Base-by-base conservation (phyloP, 306 rosid genomes). In the Mimosa pudica region DNA sequence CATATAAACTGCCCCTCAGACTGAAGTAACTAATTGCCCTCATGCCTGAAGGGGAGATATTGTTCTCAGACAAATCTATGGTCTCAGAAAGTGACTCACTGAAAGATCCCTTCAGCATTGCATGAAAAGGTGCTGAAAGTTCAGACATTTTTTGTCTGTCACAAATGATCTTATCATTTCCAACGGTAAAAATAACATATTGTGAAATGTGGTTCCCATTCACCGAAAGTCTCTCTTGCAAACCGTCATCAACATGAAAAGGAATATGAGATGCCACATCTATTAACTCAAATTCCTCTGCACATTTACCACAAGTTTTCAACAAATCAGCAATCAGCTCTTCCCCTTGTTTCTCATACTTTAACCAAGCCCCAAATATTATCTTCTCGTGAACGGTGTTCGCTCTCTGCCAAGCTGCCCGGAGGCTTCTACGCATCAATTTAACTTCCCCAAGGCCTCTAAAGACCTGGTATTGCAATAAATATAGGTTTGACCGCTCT, bases 21-120 rank as follows among this genome's bases (percentile, higher is more conserved):
- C 92, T 92, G 79, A 94, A 94, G 72, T 89, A 87, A 46, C 80
- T 88, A 79, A 94, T 87, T 76, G 83, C 90, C 84, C 87, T 89
- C 97, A 94, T 84, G 49, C 97, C 96, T 7, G 88, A 78, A 75
- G 94, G 85, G 52, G 96, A 92, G 77, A 94, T 84, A 74, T 88
- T 79, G 87, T 94, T 92, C 76, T 88, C 89, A 36, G 98, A 90
- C 77, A 94, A 80, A 89, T 94, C 98, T 73, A 94, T 83, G 48
- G 86, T 90, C 83, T 94, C 91, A 4, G 87, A 77, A 38, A 85
- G 75, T 54, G 98, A 94, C 85, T 94, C 98, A n/a, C 90, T 85
- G 85, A 94, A 94, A 76, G 82, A 82, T 30, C 98, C 98, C 82
- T 89, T 94, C 16, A 94, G 90, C 98, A 94, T 94, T 75, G 98